Conservation (phyloP, 139 green algal species). For the Auxenochlorella pyrenoidosa region DNA sequence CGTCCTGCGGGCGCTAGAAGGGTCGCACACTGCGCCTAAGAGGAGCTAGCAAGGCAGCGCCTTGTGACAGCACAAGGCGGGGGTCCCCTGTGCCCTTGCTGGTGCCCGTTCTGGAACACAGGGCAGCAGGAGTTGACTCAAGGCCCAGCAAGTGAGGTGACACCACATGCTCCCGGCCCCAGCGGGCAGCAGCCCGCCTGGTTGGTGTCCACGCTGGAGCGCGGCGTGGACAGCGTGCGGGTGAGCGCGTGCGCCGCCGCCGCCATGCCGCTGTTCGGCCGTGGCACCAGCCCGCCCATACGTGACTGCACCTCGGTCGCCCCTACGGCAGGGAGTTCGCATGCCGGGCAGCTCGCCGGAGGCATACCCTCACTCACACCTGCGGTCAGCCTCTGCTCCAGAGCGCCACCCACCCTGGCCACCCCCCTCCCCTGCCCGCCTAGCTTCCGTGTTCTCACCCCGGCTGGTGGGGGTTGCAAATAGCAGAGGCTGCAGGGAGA, state of each 20-base stretch:
- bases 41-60: no score
- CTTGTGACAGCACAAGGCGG: no score
- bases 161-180: background rate
- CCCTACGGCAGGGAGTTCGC: background rate
- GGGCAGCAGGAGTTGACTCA: no score
- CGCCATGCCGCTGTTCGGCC: background rate
- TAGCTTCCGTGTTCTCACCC: background rate
- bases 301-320: background rate
- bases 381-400: background rate
- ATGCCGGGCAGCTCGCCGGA: background rate
- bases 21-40: no score
- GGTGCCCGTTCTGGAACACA: no score
- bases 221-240: constrained; percentile 1
- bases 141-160: no score
- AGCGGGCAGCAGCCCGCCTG: background rate
- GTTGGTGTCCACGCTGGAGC: constrained; percentile 19
- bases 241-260: background rate
- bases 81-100: no score
- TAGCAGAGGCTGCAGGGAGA: constrained; percentile 38
- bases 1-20: background rate
- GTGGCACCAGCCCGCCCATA: background rate
- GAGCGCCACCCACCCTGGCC: no score
- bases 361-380: no score
- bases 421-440: no score
- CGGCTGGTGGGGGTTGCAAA: constrained; percentile 31